These are phyloP conservation scores for Pseudophaeomoniella oleicola DNA, from an alignment of 2,329 filamentous ascomycete species.

Conservation along the genomic window DNA sequence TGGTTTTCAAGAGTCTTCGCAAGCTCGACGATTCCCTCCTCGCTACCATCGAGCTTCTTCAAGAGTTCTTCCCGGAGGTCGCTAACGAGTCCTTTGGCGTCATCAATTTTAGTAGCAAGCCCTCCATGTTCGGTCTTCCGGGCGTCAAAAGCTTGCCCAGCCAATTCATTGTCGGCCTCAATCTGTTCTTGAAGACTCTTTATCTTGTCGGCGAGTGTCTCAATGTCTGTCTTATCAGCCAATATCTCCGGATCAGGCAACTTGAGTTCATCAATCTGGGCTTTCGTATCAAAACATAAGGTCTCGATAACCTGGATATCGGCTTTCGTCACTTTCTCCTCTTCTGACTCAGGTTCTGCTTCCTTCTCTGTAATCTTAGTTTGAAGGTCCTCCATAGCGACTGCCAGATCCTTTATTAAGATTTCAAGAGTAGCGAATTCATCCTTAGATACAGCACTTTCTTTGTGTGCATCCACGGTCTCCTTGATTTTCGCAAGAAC, in stretches of 20 bases:
- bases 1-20: slow-evolving; percentile 52
- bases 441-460: slow-evolving; percentile 60
- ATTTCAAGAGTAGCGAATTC: slow-evolving; percentile 65
- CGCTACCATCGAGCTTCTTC: slow-evolving; percentile 61
- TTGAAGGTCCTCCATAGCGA: slow-evolving; percentile 58
- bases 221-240: slow-evolving; percentile 62
- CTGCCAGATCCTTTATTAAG: slow-evolving; percentile 63
- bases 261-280: slow-evolving; percentile 57
- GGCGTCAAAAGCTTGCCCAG: slow-evolving; percentile 66
- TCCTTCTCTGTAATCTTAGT: slow-evolving; percentile 28
- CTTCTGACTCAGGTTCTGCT: slow-evolving; percentile 32
- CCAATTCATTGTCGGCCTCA: slow-evolving; percentile 55
- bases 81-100: slow-evolving; percentile 62
- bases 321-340: slow-evolving; percentile 55
- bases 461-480: slow-evolving; percentile 47
- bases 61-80: slow-evolving; percentile 66
- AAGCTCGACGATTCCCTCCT: slow-evolving; percentile 41
- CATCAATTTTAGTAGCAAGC: slow-evolving; percentile 62
- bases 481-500: slow-evolving; percentile 65
- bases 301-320: slow-evolving; percentile 71
- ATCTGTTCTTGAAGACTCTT: slow-evolving; percentile 57
- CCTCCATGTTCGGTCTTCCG: slow-evolving; percentile 71
- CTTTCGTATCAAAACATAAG: slow-evolving; percentile 73
- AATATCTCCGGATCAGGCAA: slow-evolving; percentile 56
- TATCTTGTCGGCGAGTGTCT: slow-evolving; percentile 53